phyloP scores from a whole-genome alignment of 2,329 filamentous ascomycete genomes.

The Penicillium olsonii region DNA sequence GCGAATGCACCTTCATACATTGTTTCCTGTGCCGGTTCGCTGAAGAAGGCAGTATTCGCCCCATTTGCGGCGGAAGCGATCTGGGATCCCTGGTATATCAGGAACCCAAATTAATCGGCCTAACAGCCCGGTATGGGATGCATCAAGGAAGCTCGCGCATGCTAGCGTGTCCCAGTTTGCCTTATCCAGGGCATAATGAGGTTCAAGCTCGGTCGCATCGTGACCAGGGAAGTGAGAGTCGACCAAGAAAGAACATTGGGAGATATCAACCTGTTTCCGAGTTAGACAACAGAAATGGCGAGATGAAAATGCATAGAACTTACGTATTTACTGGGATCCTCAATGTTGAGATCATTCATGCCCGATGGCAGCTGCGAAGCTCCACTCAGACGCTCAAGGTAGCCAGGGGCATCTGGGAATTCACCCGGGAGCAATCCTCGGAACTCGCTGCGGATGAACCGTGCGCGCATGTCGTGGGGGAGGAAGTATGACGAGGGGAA shows the following conservation, averaged over 20 bases:
- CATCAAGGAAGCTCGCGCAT: conserved; percentile 80
- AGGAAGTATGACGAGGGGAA: conserved; percentile 93
- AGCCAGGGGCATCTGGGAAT: conserved; percentile 72
- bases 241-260: conserved; percentile 77
- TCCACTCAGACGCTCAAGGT: conserved; percentile 75
- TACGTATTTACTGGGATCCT: conserved; percentile 85
- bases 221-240: conserved; percentile 76
- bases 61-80: conserved; percentile 73
- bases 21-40: conserved; percentile 36
- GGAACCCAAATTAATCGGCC: conserved; percentile 83
- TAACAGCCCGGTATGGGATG: conserved; percentile 69
- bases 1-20: conserved; percentile 7
- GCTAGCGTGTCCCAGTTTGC: conserved; percentile 75
- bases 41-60: conserved; percentile 83
- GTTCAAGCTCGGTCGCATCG: conserved; percentile 67
- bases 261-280: conserved; percentile 60
- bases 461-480: conserved; percentile 77
- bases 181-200: conserved; percentile 73
- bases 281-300: conserved; percentile 10
- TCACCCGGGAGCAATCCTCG: conserved; percentile 84
- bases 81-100: conserved; percentile 67
- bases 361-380: conserved; percentile 79
- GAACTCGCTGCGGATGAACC: conserved; percentile 91
- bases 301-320: conserved; percentile 31
- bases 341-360: conserved; percentile 89